Conservation (phyloP, 1,284 basidiomycete genomes). For the Megacollybia platyphylla region DNA sequence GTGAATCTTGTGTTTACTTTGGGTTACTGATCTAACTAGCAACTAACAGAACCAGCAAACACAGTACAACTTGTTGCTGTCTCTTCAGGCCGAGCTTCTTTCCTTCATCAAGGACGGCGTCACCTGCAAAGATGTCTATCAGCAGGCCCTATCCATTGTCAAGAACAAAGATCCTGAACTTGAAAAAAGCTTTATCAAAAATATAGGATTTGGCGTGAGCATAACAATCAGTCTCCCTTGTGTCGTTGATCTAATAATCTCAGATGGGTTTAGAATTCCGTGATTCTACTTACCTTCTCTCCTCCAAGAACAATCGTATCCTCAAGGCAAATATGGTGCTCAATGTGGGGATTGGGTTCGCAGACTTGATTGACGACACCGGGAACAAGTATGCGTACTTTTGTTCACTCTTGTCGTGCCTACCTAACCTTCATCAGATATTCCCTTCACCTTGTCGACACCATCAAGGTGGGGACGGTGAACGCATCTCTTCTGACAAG, state of each 20-base stretch:
- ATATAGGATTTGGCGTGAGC: slow-evolving; percentile 79
- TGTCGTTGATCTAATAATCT: slow-evolving; percentile 8
- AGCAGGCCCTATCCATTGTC: slow-evolving; percentile 63
- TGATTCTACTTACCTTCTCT: slow-evolving; percentile 77
- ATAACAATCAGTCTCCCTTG: not conserved
- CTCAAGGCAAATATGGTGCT: slow-evolving; percentile 79
- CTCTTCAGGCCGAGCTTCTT: slow-evolving; percentile 71
- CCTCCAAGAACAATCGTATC: slow-evolving; percentile 64
- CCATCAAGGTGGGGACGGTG: slow-evolving; percentile 66
- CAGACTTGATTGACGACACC: slow-evolving; percentile 65
- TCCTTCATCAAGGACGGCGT: slow-evolving; percentile 75
- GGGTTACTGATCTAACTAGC: slow-evolving; percentile 4
- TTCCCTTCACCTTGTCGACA: slow-evolving; percentile 84
- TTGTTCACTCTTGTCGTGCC: not conserved
- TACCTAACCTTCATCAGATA: slow-evolving; percentile 40
- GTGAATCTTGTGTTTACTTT: slow-evolving; percentile 25
- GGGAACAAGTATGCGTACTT: slow-evolving; percentile 52
- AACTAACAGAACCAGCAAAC: slow-evolving; percentile 71
- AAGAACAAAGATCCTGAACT: slow-evolving; percentile 72
- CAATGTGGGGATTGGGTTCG: slow-evolving; percentile 77
- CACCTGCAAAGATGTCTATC: slow-evolving; percentile 70
- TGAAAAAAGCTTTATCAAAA: slow-evolving; percentile 81
- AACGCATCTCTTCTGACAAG: slow-evolving; percentile 71
- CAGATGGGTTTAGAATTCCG: slow-evolving; percentile 93
- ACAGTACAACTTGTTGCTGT: slow-evolving; percentile 70